These are phyloP conservation scores for Microglena sp. DNA, from an alignment of 139 green algal species.

Conservation along the genomic window DNA sequence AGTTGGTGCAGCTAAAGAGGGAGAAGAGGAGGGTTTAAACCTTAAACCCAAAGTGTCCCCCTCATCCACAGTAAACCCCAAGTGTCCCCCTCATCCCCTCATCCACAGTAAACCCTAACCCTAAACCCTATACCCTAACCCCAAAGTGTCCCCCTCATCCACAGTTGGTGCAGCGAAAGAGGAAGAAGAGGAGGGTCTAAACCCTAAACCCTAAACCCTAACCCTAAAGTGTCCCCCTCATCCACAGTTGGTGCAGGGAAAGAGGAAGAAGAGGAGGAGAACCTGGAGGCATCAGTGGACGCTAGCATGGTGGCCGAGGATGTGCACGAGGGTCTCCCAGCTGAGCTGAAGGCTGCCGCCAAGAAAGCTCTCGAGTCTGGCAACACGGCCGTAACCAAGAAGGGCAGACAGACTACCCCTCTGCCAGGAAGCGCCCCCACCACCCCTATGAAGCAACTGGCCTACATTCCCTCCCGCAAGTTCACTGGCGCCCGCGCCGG, in stretches of 20 bases:
- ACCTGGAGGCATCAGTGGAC: constrained; percentile 4
- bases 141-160: not conserved
- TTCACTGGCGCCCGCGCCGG: constrained; percentile 30
- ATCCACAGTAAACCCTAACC: not conserved
- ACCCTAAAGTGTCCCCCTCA: not conserved
- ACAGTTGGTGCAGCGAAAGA: constrained; percentile 4
- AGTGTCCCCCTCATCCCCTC: not conserved
- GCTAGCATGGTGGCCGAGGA: constrained; percentile 9
- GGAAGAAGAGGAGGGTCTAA: constrained; percentile 7
- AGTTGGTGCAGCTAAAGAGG: too few species aligned
- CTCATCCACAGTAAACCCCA: not conserved
- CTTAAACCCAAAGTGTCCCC: too few species aligned
- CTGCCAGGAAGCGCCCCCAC: not conserved
- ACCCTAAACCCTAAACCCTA: not conserved
- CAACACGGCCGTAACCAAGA: not conserved
- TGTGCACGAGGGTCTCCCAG: constrained; percentile 26
- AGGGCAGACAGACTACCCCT: not conserved
- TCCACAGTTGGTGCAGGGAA: constrained; percentile 4
- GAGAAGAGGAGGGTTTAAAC: too few species aligned
- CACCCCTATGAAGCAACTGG: not conserved
- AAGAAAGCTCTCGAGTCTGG: not conserved
- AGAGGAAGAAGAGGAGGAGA: constrained; percentile 6
- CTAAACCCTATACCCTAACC: not conserved
- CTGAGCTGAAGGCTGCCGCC: not conserved
- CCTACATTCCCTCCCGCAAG: constrained; percentile 16